Conservation (phyloP, 148 eudicot genomes). For the Spergularia marina region DNA sequence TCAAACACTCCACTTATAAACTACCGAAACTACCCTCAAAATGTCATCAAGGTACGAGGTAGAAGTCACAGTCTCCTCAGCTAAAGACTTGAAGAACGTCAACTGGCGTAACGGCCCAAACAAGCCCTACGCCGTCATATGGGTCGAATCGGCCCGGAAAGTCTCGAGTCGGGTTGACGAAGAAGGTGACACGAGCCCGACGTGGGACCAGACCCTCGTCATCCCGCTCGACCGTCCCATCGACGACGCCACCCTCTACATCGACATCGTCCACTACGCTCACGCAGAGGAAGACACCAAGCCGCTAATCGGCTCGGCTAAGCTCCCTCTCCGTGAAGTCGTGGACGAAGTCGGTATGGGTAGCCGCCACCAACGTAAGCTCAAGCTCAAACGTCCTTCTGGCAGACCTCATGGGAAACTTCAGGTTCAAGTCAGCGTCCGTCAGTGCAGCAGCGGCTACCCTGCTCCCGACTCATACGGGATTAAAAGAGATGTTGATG, state of each 20-base stretch:
- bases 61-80: slow-evolving; percentile 55
- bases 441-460: slow-evolving; percentile 43
- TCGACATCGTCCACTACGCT: slow-evolving; percentile 81
- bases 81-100: slow-evolving; percentile 77
- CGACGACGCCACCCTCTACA: slow-evolving; percentile 51
- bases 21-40: neutral
- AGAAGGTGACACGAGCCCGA: slow-evolving; percentile 62
- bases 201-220: slow-evolving; percentile 59
- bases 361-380: slow-evolving; percentile 17
- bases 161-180: slow-evolving; percentile 54
- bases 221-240: slow-evolving; percentile 63
- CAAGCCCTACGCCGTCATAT: slow-evolving; percentile 69
- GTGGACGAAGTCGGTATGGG: slow-evolving; percentile 65
- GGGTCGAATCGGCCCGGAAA: slow-evolving; percentile 69
- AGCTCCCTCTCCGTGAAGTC: slow-evolving; percentile 44
- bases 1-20: neutral
- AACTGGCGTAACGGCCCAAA: slow-evolving; percentile 82
- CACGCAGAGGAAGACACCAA: slow-evolving; percentile 51
- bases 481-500: slow-evolving; percentile 9
- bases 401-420: slow-evolving; percentile 86
- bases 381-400: slow-evolving; percentile 75
- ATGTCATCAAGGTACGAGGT: slow-evolving; percentile 61
- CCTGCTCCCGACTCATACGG: slow-evolving; percentile 52
- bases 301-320: slow-evolving; percentile 75
- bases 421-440: slow-evolving; percentile 40